Conservation (phyloP, 306 rosid species). For the Trichosanthes cucumerina region DNA sequence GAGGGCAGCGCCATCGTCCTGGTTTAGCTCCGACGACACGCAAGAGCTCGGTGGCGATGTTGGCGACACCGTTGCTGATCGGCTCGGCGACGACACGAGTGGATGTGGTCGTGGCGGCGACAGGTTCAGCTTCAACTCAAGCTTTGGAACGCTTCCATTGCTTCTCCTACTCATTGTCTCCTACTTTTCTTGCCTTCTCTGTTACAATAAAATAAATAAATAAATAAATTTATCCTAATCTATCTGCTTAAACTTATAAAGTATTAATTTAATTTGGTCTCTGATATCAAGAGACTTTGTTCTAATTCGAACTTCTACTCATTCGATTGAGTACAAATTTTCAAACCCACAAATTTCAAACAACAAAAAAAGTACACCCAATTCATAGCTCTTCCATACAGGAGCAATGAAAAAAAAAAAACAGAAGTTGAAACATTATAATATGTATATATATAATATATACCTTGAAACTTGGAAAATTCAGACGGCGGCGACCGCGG, state of each 20-base stretch:
- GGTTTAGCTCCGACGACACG: constrained; percentile 62
- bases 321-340: too few relatives aligned
- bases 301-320: neutral
- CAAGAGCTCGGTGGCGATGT: constrained; percentile 79
- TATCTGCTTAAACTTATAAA: neutral
- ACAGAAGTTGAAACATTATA: neutral
- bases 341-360: too few relatives aligned
- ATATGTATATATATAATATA: neutral
- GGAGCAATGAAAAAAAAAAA: neutral
- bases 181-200: neutral
- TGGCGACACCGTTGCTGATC: constrained; percentile 50
- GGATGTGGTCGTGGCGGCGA: constrained; percentile 64
- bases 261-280: too few relatives aligned
- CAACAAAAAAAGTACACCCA: neutral
- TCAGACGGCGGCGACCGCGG: neutral
- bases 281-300: too few relatives aligned
- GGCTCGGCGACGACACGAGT: constrained; percentile 37
- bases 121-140: constrained; percentile 74
- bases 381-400: neutral
- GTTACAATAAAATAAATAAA: neutral
- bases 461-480: neutral
- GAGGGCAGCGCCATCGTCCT: constrained; percentile 21
- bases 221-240: neutral
- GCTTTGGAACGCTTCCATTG: constrained; percentile 44
- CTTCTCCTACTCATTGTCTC: constrained; percentile 51